These are phyloP conservation scores for Auriscalpium orientale DNA, from an alignment of 768 basidiomycete genomes.

Conservation along the genomic window DNA sequence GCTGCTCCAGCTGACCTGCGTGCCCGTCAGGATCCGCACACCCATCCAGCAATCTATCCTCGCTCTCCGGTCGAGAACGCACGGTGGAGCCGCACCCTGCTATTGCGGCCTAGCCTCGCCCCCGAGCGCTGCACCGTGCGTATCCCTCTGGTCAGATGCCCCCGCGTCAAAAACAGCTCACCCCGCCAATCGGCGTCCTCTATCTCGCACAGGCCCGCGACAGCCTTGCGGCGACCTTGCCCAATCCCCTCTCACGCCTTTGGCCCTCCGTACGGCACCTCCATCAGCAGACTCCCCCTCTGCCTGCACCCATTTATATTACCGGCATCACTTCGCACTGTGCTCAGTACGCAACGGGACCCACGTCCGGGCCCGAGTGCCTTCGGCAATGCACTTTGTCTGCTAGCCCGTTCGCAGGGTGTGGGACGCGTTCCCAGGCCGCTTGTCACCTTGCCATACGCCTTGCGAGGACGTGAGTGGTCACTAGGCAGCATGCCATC, in stretches of 20 bases:
- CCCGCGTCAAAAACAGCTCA: no score
- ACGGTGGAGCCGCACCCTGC: no score
- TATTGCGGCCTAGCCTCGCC: no score
- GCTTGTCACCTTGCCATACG: background rate
- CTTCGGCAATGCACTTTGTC: background rate
- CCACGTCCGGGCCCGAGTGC: background rate
- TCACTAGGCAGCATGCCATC: background rate
- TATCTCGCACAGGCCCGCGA: no score
- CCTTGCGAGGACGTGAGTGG: background rate
- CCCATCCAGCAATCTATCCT: no score
- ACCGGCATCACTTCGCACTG: background rate
- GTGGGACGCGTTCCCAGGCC: background rate
- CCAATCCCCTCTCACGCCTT: background rate
- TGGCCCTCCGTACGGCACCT: background rate
- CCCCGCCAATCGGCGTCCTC: no score
- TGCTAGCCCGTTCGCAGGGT: background rate
- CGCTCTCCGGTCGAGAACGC: no score
- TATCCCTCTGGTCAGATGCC: no score
- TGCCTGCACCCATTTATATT: background rate
- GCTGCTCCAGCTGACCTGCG: no score
- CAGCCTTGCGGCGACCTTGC: no score
- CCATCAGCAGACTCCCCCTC: background rate
- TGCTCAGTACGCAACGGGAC: background rate
- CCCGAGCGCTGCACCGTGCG: no score
- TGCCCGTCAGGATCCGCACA: no score